Evolutionary conservation across 75 land plant species (phyloP).

Genomic region (Pinus tabuliformis): DNA sequence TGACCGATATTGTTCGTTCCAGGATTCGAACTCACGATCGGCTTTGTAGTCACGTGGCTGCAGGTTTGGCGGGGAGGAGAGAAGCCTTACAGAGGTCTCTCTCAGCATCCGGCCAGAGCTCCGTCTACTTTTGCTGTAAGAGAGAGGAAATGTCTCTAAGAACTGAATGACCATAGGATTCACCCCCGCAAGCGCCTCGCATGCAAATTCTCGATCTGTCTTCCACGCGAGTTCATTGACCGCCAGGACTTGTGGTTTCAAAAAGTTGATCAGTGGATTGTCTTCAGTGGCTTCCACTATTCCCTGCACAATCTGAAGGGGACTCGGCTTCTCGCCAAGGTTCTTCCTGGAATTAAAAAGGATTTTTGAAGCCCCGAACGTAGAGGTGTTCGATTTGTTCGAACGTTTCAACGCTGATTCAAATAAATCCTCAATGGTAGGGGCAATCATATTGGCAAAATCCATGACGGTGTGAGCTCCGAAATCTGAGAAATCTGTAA

Average conservation of each 20-base stretch:
- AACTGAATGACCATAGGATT: conserved; percentile 29
- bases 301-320: background rate
- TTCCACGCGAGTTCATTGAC: conserved; percentile 22
- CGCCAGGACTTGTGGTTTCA: too few relatives aligned
- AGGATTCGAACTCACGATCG: too few relatives aligned
- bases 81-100: too few relatives aligned
- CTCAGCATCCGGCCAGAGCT: too few relatives aligned
- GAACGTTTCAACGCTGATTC: conserved; percentile 23
- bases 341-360: background rate
- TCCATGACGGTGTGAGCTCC: conserved; percentile 16
- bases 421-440: conserved; percentile 18
- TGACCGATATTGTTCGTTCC: too few relatives aligned
- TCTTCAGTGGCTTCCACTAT: background rate
- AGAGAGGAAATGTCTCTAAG: conserved; percentile 1
- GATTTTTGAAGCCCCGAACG: conserved; percentile 5
- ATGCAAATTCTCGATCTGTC: conserved; percentile 30
- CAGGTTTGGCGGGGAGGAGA: too few relatives aligned
- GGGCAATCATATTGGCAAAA: conserved; percentile 20
- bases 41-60: too few relatives aligned
- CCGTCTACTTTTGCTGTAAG: too few relatives aligned
- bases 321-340: background rate
- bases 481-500: conserved; percentile 30
- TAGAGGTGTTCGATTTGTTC: conserved; percentile 18
- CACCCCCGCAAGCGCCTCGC: conserved; percentile 35
- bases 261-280: too few relatives aligned